phyloP scores from a whole-genome alignment of 2,329 filamentous ascomycete species.

The Xylaria hypoxylon region DNA sequence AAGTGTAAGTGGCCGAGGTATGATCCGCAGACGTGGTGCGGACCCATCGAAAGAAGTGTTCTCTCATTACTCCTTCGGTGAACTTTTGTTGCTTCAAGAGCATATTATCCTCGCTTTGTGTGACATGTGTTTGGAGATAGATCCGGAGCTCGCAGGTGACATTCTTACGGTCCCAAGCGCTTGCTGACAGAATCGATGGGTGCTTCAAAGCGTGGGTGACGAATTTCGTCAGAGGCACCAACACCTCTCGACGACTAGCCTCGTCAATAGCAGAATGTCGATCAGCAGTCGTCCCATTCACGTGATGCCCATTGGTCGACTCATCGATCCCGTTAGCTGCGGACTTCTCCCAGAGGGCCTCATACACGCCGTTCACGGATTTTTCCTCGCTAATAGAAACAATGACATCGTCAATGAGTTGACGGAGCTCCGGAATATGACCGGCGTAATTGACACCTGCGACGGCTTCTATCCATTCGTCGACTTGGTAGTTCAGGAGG shows the following conservation, averaged over 20 bases:
- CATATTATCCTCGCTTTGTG: conserved; percentile 33
- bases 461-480: conserved; percentile 40
- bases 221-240: conserved; percentile 22
- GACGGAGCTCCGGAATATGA: conserved; percentile 19
- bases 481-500: conserved; percentile 35
- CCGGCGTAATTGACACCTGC: conserved; percentile 16
- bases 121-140: conserved; percentile 33
- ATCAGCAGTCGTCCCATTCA: neutral
- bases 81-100: conserved; percentile 3
- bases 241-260: conserved; percentile 6
- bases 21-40: conserved; percentile 39
- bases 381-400: conserved; percentile 11
- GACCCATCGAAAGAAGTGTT: conserved; percentile 37
- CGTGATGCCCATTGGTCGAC: neutral
- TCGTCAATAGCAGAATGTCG: neutral
- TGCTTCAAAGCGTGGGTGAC: conserved; percentile 28
- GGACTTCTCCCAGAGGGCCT: conserved; percentile 4
- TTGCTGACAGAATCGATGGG: conserved; percentile 16
- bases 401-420: conserved; percentile 24
- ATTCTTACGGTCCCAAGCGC: conserved; percentile 19
- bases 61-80: conserved; percentile 6
- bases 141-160: conserved; percentile 31
- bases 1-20: conserved; percentile 35
- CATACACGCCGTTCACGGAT: conserved; percentile 3
- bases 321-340: conserved; percentile 11